Evolutionary conservation across 208 protist genomes (phyloP), one percentile per base, ranked within the genome.

Genomic region (Hexamita inflata): DNA sequence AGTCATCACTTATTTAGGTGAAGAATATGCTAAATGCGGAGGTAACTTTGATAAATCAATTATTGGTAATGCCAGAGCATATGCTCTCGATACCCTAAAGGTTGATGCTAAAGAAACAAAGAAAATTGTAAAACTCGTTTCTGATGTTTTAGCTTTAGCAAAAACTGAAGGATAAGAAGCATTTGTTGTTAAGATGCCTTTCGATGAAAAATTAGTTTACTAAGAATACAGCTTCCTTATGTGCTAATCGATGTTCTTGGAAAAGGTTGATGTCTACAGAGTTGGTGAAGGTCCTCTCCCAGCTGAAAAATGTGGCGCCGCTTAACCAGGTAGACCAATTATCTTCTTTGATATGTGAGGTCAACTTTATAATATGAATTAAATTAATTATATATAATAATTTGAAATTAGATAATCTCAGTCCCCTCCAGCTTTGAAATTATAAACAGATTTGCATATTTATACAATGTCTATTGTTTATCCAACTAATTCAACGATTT

Each of bases 331-430:
- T 19, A 70, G 38, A 38, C 64, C 64, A 24, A 70, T 70, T 32
- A 45, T 70, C 28, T 70, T 70, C 64, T 70, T 70, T 49, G 64
- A 70, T n/a, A n/a, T n/a, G n/a, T n/a, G n/a, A n/a, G n/a, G n/a
- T n/a, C n/a, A n/a, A n/a, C n/a, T n/a, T n/a, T n/a, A n/a, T n/a
- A n/a, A n/a, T n/a, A n/a, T n/a, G n/a, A n/a, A n/a, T n/a, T n/a
- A n/a, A n/a, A n/a, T n/a, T n/a, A n/a, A n/a, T n/a, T n/a, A n/a
- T n/a, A n/a, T n/a, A n/a, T n/a, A n/a, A n/a, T n/a, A n/a, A n/a
- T n/a, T n/a, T n/a, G n/a, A n/a, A n/a, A n/a, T n/a, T n/a, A n/a
- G n/a, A n/a, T n/a, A n/a, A n/a, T n/a, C n/a, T n/a, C n/a, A n/a
- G n/a, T n/a, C n/a, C n/a, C n/a, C n/a, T n/a, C n/a, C n/a, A n/a